phyloP scores from a whole-genome alignment of 2,329 filamentous ascomycete species.

The Claviceps sp. region DNA sequence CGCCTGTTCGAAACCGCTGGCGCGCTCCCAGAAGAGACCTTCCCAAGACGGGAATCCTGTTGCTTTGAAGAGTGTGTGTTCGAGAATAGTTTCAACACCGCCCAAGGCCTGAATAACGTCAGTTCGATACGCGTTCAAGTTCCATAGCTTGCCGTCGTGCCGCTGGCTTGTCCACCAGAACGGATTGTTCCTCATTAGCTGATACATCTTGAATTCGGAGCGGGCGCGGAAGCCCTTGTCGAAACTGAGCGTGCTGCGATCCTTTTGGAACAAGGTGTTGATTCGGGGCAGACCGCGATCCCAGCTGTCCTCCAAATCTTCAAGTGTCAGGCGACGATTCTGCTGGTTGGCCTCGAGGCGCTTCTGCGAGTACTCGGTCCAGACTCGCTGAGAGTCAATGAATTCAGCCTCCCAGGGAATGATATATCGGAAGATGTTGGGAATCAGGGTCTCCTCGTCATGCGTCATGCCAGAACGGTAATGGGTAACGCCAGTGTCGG shows the following conservation, averaged over 20 bases:
- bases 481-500: conserved; percentile 91
- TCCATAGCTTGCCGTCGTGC: conserved; percentile 96
- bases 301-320: conserved; percentile 97
- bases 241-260: conserved; percentile 90
- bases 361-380: conserved; percentile 99
- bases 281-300: conserved; percentile 94
- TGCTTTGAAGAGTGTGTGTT: conserved; percentile 93
- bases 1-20: conserved; percentile 36
- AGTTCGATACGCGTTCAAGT: conserved; percentile 86
- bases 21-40: conserved; percentile 75
- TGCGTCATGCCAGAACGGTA: conserved; percentile 97
- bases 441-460: conserved; percentile 93
- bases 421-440: conserved; percentile 98
- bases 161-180: conserved; percentile 99
- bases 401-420: conserved; percentile 99
- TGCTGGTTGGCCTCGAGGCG: conserved; percentile 93
- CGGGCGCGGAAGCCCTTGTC: conserved; percentile 95
- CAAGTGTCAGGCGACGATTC: conserved; percentile 83
- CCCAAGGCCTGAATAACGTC: conserved; percentile 94
- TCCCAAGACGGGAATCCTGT: conserved; percentile 97
- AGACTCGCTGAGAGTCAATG: conserved; percentile 95
- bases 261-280: conserved; percentile 98
- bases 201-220: conserved; percentile 96
- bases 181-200: conserved; percentile 97
- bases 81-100: conserved; percentile 94